phyloP scores from a whole-genome alignment of 2,329 filamentous ascomycete species.

The Chrysoporthe cubensis region DNA sequence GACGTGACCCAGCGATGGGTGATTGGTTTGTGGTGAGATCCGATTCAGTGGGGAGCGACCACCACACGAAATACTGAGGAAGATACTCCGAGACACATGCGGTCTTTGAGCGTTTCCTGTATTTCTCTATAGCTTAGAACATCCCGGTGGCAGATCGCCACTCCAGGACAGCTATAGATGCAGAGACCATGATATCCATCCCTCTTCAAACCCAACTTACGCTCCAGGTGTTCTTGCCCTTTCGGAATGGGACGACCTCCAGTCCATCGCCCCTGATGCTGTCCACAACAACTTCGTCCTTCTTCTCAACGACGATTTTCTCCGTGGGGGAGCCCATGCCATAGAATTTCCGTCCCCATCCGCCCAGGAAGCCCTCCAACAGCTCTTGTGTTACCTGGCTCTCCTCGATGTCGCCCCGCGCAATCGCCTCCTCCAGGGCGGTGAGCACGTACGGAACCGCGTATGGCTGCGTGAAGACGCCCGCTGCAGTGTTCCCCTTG shows the following conservation, averaged over 20 bases:
- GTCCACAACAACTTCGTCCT: conserved; percentile 57
- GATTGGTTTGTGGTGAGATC: not conserved
- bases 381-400: conserved; percentile 58
- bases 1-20: not conserved
- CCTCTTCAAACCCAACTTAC: conserved; percentile 35
- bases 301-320: conserved; percentile 61
- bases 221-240: conserved; percentile 63
- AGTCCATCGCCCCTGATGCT: conserved; percentile 58
- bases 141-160: not conserved
- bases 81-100: not conserved
- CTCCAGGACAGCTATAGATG: conserved; percentile 17
- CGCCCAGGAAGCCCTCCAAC: conserved; percentile 58
- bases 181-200: not conserved
- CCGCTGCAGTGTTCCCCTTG: conserved; percentile 64
- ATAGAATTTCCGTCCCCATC: conserved; percentile 60
- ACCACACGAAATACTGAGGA: not conserved
- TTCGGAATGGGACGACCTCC: conserved; percentile 68
- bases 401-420: conserved; percentile 54
- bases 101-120: conserved; percentile 6
- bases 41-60: not conserved
- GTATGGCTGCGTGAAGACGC: conserved; percentile 80
- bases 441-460: conserved; percentile 60
- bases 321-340: conserved; percentile 53
- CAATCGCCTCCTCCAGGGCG: conserved; percentile 64
- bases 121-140: conserved; percentile 22